Evolutionary conservation across 305 asterid species (phyloP), one percentile per base, ranked within the genome.

Genomic region (Fraxinus ornus): DNA sequence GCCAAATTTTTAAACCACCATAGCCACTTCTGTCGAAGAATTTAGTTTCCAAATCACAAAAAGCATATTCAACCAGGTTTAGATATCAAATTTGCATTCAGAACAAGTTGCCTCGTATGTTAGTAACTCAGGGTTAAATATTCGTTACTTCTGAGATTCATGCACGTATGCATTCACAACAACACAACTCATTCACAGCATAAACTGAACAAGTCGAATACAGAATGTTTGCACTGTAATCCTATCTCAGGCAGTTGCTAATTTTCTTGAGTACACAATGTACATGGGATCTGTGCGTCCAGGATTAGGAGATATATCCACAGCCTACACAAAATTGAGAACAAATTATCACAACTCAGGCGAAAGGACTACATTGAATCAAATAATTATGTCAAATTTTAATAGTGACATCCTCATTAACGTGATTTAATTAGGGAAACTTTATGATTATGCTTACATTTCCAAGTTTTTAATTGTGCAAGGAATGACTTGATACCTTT

Each of bases 221-320:
- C 3, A 77, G 41, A 66, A 41, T 30, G 78, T 71, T 28, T 17
- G 66, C 66, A 8, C 24, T 37, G 21, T 57, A 24, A 41, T 55
- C 81, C 47, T 8, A 62, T 49, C 49, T 94, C 88, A 93, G 41
- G 92, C 93, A 41, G 87, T 57, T 15, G 92, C 91, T 84, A 87
- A 78, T 89, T 94, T 96, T 90, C 94, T 93, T 21, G 98, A 96
- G 89, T 89, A 89, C 6, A 94, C 98, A 4, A 96, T 82, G 68
- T 93, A 94, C 98, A 94, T 91, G 2, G 98, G 99, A 84, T 94
- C 99, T 0, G 97, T 92, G 57, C 97, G 94, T 7, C 97, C 97
- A 22, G 98, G 97, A 74, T 92, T 91, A 3, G 98, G 97, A 82
- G 99, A 94, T 89, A 96, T 92, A 87, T 96, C 98, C 80, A 93